Evolutionary conservation across 2,329 filamentous ascomycete genomes (phyloP).

Genomic region (Calonectria ilicicola): DNA sequence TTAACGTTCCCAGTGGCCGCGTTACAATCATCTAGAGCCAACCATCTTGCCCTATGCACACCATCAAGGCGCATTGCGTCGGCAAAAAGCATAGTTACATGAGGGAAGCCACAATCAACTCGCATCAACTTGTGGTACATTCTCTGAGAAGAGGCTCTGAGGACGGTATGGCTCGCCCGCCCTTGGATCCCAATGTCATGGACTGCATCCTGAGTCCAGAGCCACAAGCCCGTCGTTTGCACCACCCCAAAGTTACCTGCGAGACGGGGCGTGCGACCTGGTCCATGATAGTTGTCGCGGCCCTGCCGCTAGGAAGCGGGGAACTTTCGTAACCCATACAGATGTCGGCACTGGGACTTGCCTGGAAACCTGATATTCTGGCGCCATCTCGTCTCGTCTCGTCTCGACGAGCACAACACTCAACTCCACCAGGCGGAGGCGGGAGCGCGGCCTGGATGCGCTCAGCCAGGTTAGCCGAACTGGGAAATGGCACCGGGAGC

Average conservation of each 20-base stretch:
- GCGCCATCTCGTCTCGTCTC: background rate
- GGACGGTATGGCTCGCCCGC: background rate
- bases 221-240: background rate
- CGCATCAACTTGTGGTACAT: background rate
- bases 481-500: background rate
- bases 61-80: background rate
- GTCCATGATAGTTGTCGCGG: background rate
- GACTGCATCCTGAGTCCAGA: background rate
- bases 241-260: background rate
- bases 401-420: background rate
- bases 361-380: background rate
- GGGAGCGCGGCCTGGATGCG: too few relatives aligned
- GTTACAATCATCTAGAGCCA: background rate
- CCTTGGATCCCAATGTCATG: background rate
- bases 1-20: too few relatives aligned
- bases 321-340: background rate
- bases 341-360: background rate
- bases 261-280: background rate
- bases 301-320: background rate
- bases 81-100: background rate
- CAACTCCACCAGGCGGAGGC: background rate
- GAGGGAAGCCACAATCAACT: background rate
- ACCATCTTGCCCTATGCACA: background rate
- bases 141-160: too few relatives aligned
- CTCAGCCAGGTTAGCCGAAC: background rate